phyloP scores from a whole-genome alignment of 176 grass and related monocot species.

The Musa beccarii region DNA sequence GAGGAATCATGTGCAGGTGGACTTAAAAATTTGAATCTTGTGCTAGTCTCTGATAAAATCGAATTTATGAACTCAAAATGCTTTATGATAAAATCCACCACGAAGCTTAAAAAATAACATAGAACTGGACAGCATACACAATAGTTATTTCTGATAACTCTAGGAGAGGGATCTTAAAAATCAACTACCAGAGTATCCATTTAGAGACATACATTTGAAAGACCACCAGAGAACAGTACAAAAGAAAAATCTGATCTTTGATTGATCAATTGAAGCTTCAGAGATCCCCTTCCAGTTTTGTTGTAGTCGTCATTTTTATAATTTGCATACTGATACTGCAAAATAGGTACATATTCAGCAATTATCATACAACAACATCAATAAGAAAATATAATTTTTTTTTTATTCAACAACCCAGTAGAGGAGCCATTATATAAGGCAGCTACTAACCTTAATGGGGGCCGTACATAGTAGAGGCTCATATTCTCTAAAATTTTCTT shows the following conservation, averaged over 20 bases:
- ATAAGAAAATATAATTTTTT: not conserved
- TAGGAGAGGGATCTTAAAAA: not conserved
- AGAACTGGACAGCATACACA: not conserved
- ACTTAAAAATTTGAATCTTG: not conserved
- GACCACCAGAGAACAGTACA: constrained; percentile 63
- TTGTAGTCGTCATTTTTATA: constrained; percentile 37
- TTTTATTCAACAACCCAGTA: not conserved
- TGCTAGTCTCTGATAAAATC: not conserved
- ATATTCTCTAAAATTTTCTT: constrained; percentile 50
- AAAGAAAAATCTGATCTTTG: constrained; percentile 76
- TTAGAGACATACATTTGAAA: constrained; percentile 48
- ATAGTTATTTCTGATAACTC: not conserved
- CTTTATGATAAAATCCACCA: not conserved
- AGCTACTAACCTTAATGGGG: constrained; percentile 65
- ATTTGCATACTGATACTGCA: constrained; percentile 55
- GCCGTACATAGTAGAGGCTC: constrained; percentile 74
- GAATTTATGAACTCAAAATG: not conserved
- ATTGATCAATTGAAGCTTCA: constrained; percentile 79
- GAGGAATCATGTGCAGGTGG: too few relatives aligned
- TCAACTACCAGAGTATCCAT: not conserved
- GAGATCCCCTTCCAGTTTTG: constrained; percentile 35
- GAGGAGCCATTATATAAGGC: not conserved
- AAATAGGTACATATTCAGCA: constrained; percentile 5
- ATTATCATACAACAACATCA: not conserved
- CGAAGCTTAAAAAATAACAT: not conserved